Conservation (phyloP, 176 grass and related monocot genomes). For the Cenchrus purpureus region DNA sequence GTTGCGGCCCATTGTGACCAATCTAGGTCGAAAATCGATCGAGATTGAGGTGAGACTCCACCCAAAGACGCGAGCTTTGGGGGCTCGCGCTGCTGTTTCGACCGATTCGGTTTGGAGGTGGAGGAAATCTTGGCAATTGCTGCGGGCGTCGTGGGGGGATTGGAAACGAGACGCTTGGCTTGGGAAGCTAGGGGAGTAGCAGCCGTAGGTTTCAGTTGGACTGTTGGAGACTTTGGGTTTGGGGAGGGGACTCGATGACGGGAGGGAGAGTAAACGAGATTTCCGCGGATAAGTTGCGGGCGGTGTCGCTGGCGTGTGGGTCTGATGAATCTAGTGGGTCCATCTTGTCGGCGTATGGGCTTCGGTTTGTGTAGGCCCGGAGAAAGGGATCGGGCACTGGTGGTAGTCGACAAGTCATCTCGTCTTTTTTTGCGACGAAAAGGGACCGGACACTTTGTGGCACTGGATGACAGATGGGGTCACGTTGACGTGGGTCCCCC, state of each 20-base stretch:
- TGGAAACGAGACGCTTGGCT: background rate
- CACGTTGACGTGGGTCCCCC: background rate
- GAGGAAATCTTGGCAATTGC: constrained; percentile 29
- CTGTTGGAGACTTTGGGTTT: no score
- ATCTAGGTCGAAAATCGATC: background rate
- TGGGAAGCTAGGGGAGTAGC: background rate
- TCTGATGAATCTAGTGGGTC: constrained; percentile 5
- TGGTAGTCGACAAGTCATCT: background rate
- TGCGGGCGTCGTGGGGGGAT: constrained; percentile 3
- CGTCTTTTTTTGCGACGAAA: background rate
- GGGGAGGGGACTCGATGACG: no score
- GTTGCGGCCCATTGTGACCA: constrained; percentile 42
- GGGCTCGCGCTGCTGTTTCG: background rate
- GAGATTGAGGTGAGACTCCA: background rate
- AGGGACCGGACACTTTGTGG: background rate
- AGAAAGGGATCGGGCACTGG: constrained; percentile 21
- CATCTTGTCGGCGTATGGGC: background rate
- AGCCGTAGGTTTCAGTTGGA: background rate
- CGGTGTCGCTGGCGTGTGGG: constrained; percentile 47
- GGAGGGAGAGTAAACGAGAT: background rate
- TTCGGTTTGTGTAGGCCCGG: background rate
- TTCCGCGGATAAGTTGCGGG: constrained; percentile 40
- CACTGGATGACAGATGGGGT: background rate
- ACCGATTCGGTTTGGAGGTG: constrained; percentile 4
- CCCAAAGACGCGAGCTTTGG: background rate